Evolutionary conservation across 2,329 filamentous ascomycete genomes (phyloP).

Genomic region (Sclerotinia sclerotiorum): DNA sequence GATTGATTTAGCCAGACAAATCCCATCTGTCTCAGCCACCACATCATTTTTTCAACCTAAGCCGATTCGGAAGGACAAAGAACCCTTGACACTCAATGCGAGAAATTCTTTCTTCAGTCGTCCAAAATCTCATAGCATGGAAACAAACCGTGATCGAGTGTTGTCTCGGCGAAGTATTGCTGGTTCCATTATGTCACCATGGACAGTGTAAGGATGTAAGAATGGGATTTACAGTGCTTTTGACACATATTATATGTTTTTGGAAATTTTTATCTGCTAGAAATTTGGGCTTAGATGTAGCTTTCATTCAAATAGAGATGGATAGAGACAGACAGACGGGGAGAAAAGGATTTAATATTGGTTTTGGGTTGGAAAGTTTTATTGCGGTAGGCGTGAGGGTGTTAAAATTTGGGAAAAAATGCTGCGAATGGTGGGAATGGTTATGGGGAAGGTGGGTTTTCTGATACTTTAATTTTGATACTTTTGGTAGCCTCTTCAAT

Average conservation of each 20-base stretch:
- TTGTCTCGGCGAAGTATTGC: neutral
- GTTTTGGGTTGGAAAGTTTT: neutral
- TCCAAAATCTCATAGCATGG: too few species aligned
- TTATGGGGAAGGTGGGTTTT: neutral
- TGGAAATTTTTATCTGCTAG: neutral
- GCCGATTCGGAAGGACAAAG: neutral
- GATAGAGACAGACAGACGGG: neutral
- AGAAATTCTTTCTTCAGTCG: neutral
- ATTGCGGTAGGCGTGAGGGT: neutral
- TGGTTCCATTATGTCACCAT: neutral
- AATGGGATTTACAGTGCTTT: neutral
- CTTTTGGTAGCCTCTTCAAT: neutral
- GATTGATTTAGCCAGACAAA: neutral
- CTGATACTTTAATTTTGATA: neutral
- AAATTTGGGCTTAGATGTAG: neutral
- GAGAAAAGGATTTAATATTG: neutral
- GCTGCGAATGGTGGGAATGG: fast-evolving
- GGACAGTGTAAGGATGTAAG: neutral
- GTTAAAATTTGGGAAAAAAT: too few species aligned
- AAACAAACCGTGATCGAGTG: neutral
- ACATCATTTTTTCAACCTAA: neutral
- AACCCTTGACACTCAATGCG: neutral
- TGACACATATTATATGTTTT: neutral
- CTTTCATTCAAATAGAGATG: neutral
- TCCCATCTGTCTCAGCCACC: neutral